Conservation (phyloP, 2,329 filamentous ascomycete species). For the Phyllachora maydis region DNA sequence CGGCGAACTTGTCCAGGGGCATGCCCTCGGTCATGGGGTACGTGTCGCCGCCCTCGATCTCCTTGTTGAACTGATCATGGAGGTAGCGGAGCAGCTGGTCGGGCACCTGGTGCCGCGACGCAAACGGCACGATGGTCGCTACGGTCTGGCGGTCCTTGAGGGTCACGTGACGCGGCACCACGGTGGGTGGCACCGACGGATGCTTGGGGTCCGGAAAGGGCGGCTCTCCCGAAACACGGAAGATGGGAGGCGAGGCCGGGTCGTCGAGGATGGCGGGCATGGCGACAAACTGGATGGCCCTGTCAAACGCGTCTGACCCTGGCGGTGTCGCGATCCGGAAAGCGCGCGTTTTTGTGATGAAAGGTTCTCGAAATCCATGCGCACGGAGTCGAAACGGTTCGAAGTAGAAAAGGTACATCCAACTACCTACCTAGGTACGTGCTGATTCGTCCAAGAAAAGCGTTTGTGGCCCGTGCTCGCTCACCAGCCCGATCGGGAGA, state of each 20-base stretch:
- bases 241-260: slow-evolving; percentile 47
- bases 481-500: too few species aligned
- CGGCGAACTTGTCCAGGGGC: slow-evolving; percentile 51
- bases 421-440: too few species aligned
- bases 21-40: slow-evolving; percentile 74
- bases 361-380: too few species aligned
- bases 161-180: slow-evolving; percentile 57
- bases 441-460: too few species aligned
- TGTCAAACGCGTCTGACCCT: too few species aligned
- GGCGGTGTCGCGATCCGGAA: too few species aligned
- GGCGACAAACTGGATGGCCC: too few species aligned
- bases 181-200: slow-evolving; percentile 44
- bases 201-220: slow-evolving; percentile 43
- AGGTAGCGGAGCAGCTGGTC: slow-evolving; percentile 55
- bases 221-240: slow-evolving; percentile 43
- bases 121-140: slow-evolving; percentile 68
- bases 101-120: slow-evolving; percentile 58
- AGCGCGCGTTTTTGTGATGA: too few species aligned
- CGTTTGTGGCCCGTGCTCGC: too few species aligned
- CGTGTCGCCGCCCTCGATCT: slow-evolving; percentile 81
- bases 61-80: slow-evolving; percentile 67
- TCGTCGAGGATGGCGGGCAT: slow-evolving; percentile 71
- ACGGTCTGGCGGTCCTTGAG: slow-evolving; percentile 68
- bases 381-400: too few species aligned
- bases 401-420: too few species aligned